Percentiles rank a stretch among this genome's conserved stretches.
phyloP scores from a whole-genome alignment of 164 flowering plant species.

The Paratinospora sagittata region DNA sequence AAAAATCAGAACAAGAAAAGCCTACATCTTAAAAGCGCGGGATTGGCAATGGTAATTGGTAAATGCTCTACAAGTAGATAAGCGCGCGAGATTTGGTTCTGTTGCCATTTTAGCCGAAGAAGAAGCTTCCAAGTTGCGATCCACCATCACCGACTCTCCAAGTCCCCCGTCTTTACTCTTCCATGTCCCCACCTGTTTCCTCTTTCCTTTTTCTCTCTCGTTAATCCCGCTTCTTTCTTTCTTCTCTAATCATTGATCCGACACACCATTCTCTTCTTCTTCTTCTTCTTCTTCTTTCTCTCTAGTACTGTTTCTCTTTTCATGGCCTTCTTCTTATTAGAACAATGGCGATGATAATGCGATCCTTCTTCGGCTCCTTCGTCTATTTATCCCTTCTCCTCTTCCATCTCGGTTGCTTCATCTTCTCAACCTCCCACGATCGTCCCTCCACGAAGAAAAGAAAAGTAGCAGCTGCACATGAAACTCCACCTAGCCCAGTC shows the following conservation, averaged over 20 bases:
- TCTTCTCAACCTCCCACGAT: slow-evolving; percentile 16
- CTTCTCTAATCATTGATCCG: slow-evolving; percentile 2
- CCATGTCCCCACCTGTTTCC: slow-evolving; percentile 5
- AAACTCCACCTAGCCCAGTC: slow-evolving; percentile 14
- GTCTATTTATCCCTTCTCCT: slow-evolving; percentile 35
- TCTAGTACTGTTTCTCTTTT: not conserved
- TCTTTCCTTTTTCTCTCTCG: slow-evolving; percentile 5
- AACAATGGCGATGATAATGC: slow-evolving; percentile 19
- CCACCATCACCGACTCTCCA: slow-evolving; percentile 3
- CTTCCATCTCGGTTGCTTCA: slow-evolving; percentile 61
- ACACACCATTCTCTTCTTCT: not conserved
- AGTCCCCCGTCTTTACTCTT: slow-evolving; percentile 3
- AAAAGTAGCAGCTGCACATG: slow-evolving; percentile 4
- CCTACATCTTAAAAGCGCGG: no score
- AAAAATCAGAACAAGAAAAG: no score
- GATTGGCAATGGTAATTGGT: no score
- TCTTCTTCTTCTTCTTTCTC: not conserved
- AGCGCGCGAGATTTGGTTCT: not conserved
- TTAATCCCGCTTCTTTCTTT: not conserved
- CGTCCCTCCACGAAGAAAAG: slow-evolving; percentile 24
- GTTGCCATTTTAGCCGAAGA: not conserved
- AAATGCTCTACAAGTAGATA: not conserved
- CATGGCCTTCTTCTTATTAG: not conserved
- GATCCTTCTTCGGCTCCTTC: slow-evolving; percentile 29
- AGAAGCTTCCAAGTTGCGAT: slow-evolving; percentile 5